These are phyloP conservation scores for Perkinsus marinus DNA, from an alignment of 169 alveolate genomes.

Conservation along the genomic window DNA sequence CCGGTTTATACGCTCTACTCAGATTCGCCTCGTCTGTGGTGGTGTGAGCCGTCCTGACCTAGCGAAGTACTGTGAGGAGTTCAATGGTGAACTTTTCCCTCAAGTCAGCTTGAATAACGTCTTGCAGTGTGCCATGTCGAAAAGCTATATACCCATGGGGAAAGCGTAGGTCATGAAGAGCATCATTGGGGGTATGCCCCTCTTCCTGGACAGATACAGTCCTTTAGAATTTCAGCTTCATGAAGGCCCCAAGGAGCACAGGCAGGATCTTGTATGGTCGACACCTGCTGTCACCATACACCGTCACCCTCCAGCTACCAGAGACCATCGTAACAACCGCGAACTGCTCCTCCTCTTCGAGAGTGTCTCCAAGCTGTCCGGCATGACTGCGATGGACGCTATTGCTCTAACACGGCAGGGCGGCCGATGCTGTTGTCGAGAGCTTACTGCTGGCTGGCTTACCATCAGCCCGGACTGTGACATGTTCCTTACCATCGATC, in stretches of 20 bases:
- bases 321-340: background rate
- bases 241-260: background rate
- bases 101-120: background rate
- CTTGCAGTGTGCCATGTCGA: background rate
- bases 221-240: background rate
- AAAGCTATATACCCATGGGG: background rate
- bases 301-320: background rate
- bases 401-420: background rate
- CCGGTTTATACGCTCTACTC: too few species aligned
- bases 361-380: background rate
- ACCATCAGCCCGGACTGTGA: background rate
- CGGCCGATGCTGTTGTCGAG: background rate
- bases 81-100: background rate
- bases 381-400: background rate
- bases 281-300: background rate
- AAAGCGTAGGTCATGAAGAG: too few species aligned
- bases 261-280: background rate
- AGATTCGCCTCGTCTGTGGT: background rate
- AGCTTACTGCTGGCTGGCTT: background rate
- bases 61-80: background rate
- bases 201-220: background rate
- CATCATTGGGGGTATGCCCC: too few species aligned
- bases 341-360: background rate
- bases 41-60: background rate
- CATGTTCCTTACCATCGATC: background rate